Conservation (phyloP, 2,329 filamentous ascomycete species). For the Exophiala spinifera region DNA sequence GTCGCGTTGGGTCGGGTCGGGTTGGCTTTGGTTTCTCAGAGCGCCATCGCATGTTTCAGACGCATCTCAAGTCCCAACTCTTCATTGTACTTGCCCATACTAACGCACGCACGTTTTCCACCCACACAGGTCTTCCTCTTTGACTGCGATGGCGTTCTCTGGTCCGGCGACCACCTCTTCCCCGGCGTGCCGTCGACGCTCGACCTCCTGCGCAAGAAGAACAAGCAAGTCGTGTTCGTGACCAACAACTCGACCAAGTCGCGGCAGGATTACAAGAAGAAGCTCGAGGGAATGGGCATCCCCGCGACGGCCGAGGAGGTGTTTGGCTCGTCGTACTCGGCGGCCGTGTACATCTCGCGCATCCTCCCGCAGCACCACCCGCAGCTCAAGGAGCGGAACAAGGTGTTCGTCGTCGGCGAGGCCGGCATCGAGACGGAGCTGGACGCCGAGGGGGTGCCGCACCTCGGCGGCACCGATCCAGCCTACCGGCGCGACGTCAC, state of each 20-base stretch:
- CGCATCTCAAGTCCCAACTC: no score
- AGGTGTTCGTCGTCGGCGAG: conserved; percentile 93
- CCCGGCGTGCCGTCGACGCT: conserved; percentile 82
- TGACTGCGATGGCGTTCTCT: conserved; percentile 96
- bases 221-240: conserved; percentile 90
- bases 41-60: no score
- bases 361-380: conserved; percentile 57
- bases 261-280: conserved; percentile 85
- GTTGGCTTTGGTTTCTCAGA: no score
- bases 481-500: conserved; percentile 72
- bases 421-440: conserved; percentile 88
- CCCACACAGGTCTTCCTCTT: conserved; percentile 85
- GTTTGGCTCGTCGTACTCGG: conserved; percentile 92
- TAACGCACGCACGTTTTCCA: no score
- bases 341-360: conserved; percentile 90
- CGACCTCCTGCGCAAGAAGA: conserved; percentile 74
- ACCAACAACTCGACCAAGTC: conserved; percentile 99
- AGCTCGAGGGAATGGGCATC: conserved; percentile 78
- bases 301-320: conserved; percentile 72
- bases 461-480: conserved; percentile 83
- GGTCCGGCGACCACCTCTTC: conserved; percentile 91
- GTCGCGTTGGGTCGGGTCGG: no score
- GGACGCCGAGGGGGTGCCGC: conserved; percentile 70
- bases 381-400: conserved; percentile 65
- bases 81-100: no score